Conservation (phyloP, 805 yeast genomes). For the Wickerhamiella hasegawae region DNA sequence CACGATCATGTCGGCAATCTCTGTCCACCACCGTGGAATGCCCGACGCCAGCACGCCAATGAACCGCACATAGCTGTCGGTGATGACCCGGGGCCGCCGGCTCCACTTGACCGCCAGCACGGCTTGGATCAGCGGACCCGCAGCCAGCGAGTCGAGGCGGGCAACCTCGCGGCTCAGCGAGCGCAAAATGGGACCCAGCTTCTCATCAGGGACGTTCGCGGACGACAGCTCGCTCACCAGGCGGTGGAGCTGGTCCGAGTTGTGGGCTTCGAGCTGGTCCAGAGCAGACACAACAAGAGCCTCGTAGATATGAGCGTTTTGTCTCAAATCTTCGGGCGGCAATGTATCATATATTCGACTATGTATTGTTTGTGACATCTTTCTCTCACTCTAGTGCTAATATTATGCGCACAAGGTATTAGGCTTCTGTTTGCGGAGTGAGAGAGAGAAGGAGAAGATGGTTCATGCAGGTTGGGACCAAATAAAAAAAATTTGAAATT, state of each 20-base stretch:
- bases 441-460: too few species aligned
- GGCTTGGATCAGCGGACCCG: constrained; percentile 37
- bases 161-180: constrained; percentile 49
- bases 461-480: too few species aligned
- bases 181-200: constrained; percentile 39
- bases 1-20: constrained; percentile 57
- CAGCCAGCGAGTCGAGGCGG: constrained; percentile 39
- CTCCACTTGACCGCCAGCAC: constrained; percentile 54
- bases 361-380: too few species aligned
- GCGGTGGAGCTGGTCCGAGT: constrained; percentile 1
- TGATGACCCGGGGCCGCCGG: constrained; percentile 27
- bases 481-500: too few species aligned
- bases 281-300: constrained; percentile 7
- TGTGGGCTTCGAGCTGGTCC: constrained; percentile 7
- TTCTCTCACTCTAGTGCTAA: too few species aligned
- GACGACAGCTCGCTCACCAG: constrained; percentile 1
- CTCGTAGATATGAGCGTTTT: too few species aligned
- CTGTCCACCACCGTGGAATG: constrained; percentile 79
- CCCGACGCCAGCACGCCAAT: constrained; percentile 66
- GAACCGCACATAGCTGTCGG: constrained; percentile 50
- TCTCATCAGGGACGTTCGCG: constrained; percentile 16
- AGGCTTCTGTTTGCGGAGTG: too few species aligned
- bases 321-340: too few species aligned
- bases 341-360: too few species aligned
- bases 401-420: too few species aligned